Evolutionary conservation across 2,329 filamentous ascomycete species (phyloP).

Genomic region (Phaeoacremonium minimum): DNA sequence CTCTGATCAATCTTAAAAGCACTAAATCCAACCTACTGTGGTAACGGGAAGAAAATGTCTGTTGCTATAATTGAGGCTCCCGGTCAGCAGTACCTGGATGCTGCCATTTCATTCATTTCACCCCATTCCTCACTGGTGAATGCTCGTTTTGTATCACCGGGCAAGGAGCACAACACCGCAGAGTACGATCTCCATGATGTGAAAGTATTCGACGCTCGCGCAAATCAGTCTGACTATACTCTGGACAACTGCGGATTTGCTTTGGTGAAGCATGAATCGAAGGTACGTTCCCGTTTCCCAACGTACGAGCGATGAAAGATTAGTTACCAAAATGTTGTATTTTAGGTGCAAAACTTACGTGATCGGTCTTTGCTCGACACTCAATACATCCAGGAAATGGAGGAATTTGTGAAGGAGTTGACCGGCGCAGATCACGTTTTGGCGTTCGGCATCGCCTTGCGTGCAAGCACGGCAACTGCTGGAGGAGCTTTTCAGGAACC

Average conservation of each 20-base stretch:
- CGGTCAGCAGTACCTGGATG: too few relatives aligned
- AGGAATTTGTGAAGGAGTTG: background rate
- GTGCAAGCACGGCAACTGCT: background rate
- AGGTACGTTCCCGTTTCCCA: too few relatives aligned
- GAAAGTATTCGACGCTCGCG: background rate
- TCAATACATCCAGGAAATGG: background rate
- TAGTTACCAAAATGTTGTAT: background rate
- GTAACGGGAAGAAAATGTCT: too few relatives aligned
- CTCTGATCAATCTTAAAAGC: too few relatives aligned
- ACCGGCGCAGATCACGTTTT: background rate
- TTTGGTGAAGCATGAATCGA: background rate
- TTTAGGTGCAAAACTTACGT: background rate
- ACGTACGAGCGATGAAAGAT: too few relatives aligned
- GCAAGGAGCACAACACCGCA: background rate
- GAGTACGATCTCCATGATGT: background rate
- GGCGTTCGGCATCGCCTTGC: background rate
- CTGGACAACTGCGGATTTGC: background rate
- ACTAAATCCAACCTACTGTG: too few relatives aligned
- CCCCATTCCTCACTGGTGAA: background rate
- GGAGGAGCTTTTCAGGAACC: background rate
- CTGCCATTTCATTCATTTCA: too few relatives aligned
- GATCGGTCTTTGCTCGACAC: background rate
- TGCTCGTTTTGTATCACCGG: background rate
- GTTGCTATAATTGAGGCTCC: too few relatives aligned
- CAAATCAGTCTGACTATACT: background rate